Evolutionary conservation across 2,329 filamentous ascomycete genomes (phyloP).

Genomic region (Xylariaceae sp.): DNA sequence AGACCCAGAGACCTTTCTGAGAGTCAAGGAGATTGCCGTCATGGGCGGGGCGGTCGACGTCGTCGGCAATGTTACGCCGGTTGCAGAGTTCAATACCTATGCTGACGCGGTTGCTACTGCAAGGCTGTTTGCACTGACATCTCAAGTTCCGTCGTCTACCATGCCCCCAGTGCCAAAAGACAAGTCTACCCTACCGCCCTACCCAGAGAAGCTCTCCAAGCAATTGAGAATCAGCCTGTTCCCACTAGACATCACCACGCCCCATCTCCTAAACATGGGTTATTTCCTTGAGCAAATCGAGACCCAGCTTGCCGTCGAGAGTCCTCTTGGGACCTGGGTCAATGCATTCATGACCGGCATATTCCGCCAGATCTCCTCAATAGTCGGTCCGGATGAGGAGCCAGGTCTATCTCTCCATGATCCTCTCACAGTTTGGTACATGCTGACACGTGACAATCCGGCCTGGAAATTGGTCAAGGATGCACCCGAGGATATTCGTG

Average conservation of each 20-base stretch:
- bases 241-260: constrained; percentile 72
- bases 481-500: constrained; percentile 73
- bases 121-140: constrained; percentile 73
- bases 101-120: constrained; percentile 79
- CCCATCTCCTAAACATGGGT: constrained; percentile 60
- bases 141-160: constrained; percentile 67
- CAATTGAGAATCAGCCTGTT: constrained; percentile 66
- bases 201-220: constrained; percentile 60
- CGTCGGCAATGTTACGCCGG: constrained; percentile 78
- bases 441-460: constrained; percentile 56
- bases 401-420: constrained; percentile 69
- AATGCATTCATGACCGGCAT: constrained; percentile 67
- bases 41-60: constrained; percentile 87
- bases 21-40: constrained; percentile 84
- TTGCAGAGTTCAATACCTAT: constrained; percentile 93
- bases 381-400: constrained; percentile 54
- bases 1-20: constrained; percentile 84
- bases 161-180: constrained; percentile 65
- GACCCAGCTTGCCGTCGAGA: constrained; percentile 54
- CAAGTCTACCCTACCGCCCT: constrained; percentile 50
- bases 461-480: constrained; percentile 51
- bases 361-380: constrained; percentile 62
- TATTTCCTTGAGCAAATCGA: constrained; percentile 55
- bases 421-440: constrained; percentile 75
- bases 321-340: constrained; percentile 71